Percentiles rank a stretch among this genome's conserved stretches.
These are phyloP conservation scores for Kwoniella dejecticola DNA, from an alignment of 768 basidiomycete species.

Conservation along the genomic window DNA sequence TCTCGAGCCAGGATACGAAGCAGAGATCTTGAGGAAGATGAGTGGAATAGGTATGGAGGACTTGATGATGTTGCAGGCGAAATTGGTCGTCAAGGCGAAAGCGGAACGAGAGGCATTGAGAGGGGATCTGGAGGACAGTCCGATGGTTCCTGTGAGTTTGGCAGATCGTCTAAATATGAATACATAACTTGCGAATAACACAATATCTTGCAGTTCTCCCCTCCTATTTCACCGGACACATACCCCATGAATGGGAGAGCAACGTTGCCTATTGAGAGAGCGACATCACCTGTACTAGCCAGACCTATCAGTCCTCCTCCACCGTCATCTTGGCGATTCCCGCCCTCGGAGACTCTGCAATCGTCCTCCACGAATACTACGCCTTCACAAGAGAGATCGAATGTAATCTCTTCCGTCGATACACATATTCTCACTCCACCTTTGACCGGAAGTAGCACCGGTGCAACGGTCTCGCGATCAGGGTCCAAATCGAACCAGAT, in stretches of 20 bases:
- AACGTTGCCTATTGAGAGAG: constrained; percentile 1
- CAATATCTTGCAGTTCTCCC: constrained; percentile 5
- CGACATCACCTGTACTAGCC: constrained; percentile 12
- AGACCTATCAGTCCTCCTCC: constrained; percentile 19
- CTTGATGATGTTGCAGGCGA: constrained; percentile 33
- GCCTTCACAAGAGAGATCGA: constrained; percentile 7
- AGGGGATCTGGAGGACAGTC: constrained; percentile 11
- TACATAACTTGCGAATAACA: background rate
- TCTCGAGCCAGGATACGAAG: background rate
- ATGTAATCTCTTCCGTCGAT: constrained; percentile 8
- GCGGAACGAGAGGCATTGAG: constrained; percentile 37
- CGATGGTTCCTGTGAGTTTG: constrained; percentile 23
- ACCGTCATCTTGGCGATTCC: constrained; percentile 20
- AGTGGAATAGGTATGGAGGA: constrained; percentile 36
- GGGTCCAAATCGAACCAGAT: constrained; percentile 5
- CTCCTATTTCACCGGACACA: constrained; percentile 9
- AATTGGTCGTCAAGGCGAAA: constrained; percentile 41
- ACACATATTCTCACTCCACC: constrained; percentile 22
- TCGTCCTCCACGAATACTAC: constrained; percentile 2
- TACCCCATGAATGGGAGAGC: constrained; percentile 4
- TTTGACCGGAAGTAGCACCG: constrained; percentile 1
- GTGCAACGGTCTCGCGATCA: constrained; percentile 2
- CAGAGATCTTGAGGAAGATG: constrained; percentile 21
- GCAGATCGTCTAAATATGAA: background rate
- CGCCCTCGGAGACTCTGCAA: background rate